A percentile compares a stretch with the other conserved stretches of the same genome.
Conservation (phyloP, 1,284 basidiomycete species). For the Xerocomus minutiporus region DNA sequence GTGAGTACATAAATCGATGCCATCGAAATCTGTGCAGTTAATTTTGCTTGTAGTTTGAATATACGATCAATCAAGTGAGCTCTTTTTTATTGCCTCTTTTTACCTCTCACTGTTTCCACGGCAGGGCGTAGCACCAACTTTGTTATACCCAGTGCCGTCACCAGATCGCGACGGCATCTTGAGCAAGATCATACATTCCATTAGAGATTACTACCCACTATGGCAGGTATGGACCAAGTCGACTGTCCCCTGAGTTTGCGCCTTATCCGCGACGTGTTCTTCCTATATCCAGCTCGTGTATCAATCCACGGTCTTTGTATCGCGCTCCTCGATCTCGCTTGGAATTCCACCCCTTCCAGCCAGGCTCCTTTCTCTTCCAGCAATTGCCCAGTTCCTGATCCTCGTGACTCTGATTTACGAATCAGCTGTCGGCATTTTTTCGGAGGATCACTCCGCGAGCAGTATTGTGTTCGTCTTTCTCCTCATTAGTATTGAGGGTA, state of each 20-base stretch:
- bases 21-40: not conserved
- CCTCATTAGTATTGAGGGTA: slow-evolving; percentile 80
- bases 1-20: slow-evolving; percentile 41
- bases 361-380: slow-evolving; percentile 68
- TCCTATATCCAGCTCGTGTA: slow-evolving; percentile 57
- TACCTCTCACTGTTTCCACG: not conserved
- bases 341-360: slow-evolving; percentile 81
- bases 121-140: slow-evolving; percentile 84
- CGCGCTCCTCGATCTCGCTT: slow-evolving; percentile 87
- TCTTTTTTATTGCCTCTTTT: not conserved
- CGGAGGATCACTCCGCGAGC: slow-evolving; percentile 44
- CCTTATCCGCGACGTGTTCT: slow-evolving; percentile 24
- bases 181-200: slow-evolving; percentile 73
- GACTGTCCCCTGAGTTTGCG: not conserved
- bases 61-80: slow-evolving; percentile 83
- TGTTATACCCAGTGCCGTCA: slow-evolving; percentile 84
- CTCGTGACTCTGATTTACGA: slow-evolving; percentile 60
- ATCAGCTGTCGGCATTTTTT: slow-evolving; percentile 63
- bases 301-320: slow-evolving; percentile 93
- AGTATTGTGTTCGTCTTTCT: slow-evolving; percentile 68
- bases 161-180: slow-evolving; percentile 56
- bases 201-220: slow-evolving; percentile 93
- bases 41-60: slow-evolving; percentile 65
- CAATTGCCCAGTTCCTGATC: slow-evolving; percentile 64
- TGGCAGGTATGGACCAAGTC: slow-evolving; percentile 63